A percentile compares a stretch with the other conserved stretches of the same genome.
phyloP scores from a whole-genome alignment of 2,329 filamentous ascomycete genomes.

The Macrophomina tecta region DNA sequence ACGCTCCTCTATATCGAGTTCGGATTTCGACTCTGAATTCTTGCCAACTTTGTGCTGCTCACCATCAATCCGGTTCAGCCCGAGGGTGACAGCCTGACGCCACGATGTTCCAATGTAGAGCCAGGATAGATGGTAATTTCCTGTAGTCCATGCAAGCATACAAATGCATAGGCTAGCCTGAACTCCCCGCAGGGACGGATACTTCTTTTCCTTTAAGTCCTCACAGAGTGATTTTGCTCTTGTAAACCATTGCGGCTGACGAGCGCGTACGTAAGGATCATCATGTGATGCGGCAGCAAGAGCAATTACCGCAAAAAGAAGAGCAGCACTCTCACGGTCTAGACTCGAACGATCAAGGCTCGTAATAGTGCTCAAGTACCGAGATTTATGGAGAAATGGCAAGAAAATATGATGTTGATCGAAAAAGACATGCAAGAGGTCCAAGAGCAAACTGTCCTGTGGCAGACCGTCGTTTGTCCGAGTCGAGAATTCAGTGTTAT shows the following conservation, averaged over 20 bases:
- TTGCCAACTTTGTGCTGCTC: not conserved
- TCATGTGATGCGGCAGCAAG: slow-evolving; percentile 36
- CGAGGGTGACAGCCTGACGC: slow-evolving; percentile 39
- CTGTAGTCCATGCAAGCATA: slow-evolving; percentile 35
- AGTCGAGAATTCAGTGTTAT: too few species aligned
- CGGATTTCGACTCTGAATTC: slow-evolving; percentile 26
- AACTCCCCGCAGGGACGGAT: slow-evolving; percentile 35
- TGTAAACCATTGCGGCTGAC: slow-evolving; percentile 37
- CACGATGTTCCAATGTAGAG: slow-evolving; percentile 41
- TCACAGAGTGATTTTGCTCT: slow-evolving; percentile 40
- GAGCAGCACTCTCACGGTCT: slow-evolving; percentile 30
- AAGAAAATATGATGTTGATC: slow-evolving; percentile 22
- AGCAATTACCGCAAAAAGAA: slow-evolving; percentile 39
- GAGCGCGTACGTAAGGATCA: slow-evolving; percentile 33
- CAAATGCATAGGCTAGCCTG: slow-evolving; percentile 38
- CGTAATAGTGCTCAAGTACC: slow-evolving; percentile 32
- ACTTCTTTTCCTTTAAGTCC: slow-evolving; percentile 32
- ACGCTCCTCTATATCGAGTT: slow-evolving; percentile 38
- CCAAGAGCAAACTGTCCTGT: not conserved
- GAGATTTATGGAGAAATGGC: slow-evolving; percentile 39
- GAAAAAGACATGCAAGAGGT: slow-evolving; percentile 9
- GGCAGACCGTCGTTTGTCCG: not conserved
- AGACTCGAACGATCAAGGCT: slow-evolving; percentile 32
- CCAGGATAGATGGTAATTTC: slow-evolving; percentile 40
- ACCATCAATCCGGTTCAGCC: slow-evolving; percentile 40